These are phyloP conservation scores for Sugiyamaella grinbergsii DNA, from an alignment of 1,139 yeast genomes.

Conservation along the genomic window DNA sequence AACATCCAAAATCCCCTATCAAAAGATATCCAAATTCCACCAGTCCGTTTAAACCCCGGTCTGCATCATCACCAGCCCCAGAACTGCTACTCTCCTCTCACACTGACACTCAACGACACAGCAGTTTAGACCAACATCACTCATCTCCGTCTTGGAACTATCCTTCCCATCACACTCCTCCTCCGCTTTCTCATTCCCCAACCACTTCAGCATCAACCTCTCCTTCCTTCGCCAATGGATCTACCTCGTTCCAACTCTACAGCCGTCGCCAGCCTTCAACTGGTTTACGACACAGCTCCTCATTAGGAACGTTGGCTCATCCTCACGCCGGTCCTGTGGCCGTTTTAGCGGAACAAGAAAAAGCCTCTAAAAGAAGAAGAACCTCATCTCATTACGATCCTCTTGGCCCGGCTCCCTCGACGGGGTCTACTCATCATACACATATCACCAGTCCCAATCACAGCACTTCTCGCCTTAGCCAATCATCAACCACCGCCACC, in stretches of 20 bases:
- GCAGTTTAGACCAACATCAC: constrained; percentile 7
- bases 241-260: constrained; percentile 9
- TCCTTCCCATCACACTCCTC: constrained; percentile 18
- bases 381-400: constrained; percentile 40
- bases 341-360: constrained; percentile 28
- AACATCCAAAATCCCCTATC: constrained; percentile 15
- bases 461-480: not conserved
- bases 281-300: constrained; percentile 15
- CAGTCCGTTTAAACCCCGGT: constrained; percentile 18
- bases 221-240: constrained; percentile 1
- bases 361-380: constrained; percentile 32
- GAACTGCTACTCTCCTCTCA: not conserved
- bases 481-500: not conserved
- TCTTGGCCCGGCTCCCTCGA: constrained; percentile 26
- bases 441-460: constrained; percentile 31
- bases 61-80: constrained; percentile 21
- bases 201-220: constrained; percentile 18
- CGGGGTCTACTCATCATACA: constrained; percentile 29
- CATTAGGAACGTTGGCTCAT: constrained; percentile 13
- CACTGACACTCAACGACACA: constrained; percentile 7
- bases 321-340: constrained; percentile 21
- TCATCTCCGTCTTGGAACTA: constrained; percentile 21
- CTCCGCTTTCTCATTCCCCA: constrained; percentile 18
- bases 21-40: constrained; percentile 9
- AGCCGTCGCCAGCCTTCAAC: constrained; percentile 3